Evolutionary conservation across 73 alveolate genomes (phyloP).

Genomic region (Stentor roeselii): DNA sequence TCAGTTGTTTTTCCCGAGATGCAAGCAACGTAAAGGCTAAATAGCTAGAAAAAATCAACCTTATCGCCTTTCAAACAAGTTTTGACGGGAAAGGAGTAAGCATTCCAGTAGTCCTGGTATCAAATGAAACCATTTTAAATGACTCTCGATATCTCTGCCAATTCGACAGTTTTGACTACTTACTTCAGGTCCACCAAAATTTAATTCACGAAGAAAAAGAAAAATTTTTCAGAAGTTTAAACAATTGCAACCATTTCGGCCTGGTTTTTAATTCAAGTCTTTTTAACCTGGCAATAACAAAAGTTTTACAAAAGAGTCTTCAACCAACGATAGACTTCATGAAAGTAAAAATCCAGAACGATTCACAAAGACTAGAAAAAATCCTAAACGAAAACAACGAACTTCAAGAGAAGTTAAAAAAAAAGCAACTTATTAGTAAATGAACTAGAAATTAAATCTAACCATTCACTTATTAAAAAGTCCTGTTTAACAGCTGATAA

Average conservation of each 20-base stretch:
- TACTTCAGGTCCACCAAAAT: constrained; percentile 30
- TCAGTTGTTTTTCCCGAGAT: constrained; percentile 41
- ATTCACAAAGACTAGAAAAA: background rate
- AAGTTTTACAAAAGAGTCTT: background rate
- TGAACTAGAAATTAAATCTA: too few relatives aligned
- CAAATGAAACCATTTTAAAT: background rate
- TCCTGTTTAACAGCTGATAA: too few relatives aligned
- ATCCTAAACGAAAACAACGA: constrained; percentile 1
- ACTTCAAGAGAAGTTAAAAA: background rate
- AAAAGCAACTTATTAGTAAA: background rate
- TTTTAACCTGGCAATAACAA: background rate
- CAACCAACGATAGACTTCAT: background rate
- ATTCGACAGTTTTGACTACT: constrained; percentile 37
- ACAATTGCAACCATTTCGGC: background rate
- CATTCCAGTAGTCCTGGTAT: constrained; percentile 35
- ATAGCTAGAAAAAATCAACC: constrained; percentile 29
- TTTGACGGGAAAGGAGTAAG: constrained; percentile 29
- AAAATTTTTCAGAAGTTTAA: background rate
- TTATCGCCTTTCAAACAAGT: constrained; percentile 34
- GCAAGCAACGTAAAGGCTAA: background rate
- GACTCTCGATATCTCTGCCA: background rate
- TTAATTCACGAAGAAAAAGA: constrained; percentile 33
- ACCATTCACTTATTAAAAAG: too few relatives aligned
- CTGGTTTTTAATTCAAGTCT: constrained; percentile 4
- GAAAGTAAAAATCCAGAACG: background rate